A percentile compares a stretch with the other conserved stretches of the same genome.
These are phyloP conservation scores for Sclerotinia trifoliorum DNA, from an alignment of 2,329 filamentous ascomycete species.

Conservation along the genomic window DNA sequence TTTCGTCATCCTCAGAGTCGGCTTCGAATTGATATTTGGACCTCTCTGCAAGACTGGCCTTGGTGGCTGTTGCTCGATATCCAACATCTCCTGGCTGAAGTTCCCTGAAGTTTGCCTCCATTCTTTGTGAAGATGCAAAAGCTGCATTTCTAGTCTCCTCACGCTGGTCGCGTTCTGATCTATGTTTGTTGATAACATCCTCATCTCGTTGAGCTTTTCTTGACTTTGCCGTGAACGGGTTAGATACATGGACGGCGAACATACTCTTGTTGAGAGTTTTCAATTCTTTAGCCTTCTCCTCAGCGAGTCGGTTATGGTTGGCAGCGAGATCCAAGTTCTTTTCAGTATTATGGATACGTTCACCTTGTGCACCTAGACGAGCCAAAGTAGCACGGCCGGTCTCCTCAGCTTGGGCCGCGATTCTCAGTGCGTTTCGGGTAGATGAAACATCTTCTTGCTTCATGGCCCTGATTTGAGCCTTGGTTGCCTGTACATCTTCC, in stretches of 20 bases:
- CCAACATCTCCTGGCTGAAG: conserved; percentile 41
- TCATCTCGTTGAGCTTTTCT: conserved; percentile 65
- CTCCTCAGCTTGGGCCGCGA: conserved; percentile 67
- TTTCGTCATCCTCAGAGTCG: conserved; percentile 45
- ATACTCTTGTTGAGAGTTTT: conserved; percentile 86
- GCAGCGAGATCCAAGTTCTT: conserved; percentile 76
- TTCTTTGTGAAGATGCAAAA: conserved; percentile 51
- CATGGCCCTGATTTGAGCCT: conserved; percentile 70
- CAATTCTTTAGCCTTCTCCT: conserved; percentile 78
- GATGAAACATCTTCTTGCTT: conserved; percentile 76
- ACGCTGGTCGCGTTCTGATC: conserved; percentile 62
- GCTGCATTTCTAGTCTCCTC: conserved; percentile 60
- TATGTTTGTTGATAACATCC: conserved; percentile 66
- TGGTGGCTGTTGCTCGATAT: conserved; percentile 34
- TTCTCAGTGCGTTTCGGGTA: conserved; percentile 66
- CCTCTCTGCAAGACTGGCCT: conserved; percentile 54
- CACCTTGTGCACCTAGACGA: conserved; percentile 73
- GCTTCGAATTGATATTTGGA: conserved; percentile 75
- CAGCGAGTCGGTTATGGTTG: conserved; percentile 72
- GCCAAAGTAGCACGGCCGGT: conserved; percentile 70
- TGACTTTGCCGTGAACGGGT: conserved; percentile 72
- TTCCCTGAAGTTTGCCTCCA: conserved; percentile 52
- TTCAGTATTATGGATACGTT: conserved; percentile 79
- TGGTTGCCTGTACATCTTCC: conserved; percentile 68
- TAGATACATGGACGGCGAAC: conserved; percentile 79